Base-by-base conservation (phyloP, 371 early-diverging fungal species). In the Lichtheimia ornata region DNA sequence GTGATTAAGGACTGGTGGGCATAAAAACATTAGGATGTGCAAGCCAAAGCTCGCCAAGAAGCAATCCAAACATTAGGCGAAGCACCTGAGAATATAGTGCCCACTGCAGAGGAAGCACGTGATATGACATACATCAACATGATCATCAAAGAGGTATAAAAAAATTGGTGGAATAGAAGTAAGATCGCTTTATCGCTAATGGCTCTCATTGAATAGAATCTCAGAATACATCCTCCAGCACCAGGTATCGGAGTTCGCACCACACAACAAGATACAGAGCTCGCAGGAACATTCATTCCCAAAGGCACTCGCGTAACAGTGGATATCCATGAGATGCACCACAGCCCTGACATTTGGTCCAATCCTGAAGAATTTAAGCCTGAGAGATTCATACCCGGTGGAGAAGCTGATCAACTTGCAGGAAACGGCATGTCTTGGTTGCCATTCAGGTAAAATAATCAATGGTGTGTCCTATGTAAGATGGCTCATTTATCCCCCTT, bases 391-490 rank as follows among this genome's bases (percentile, higher is more conserved):
- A 12, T 4, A 12, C 50, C 53, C 7, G 53, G 52, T 18, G 63
- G 60, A 5, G 68, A 62, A 24, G 44, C 52, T 17, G 63, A 59
- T 5, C 15, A 53, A 25, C 44, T 51, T 4, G 58, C 58, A 5
- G 30, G 53, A 42, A 54, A 11, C 2, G 58, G 58, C 45, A 17
- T 28, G 59, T 49, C 24, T 27, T 63, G 11, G 27, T 30, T 79
- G 14, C 82, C 86, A 27, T 84, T 85, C 55, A 70, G 79, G 53
- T 66, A 72, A 28, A 84, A 83, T 6, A 84, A 47, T 71, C 79
- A 47, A 2, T 20, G n/a, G 3, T 47, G 47, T n/a, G 9, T 4
- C 4, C 3, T 5, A 47, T 47, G 7, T 14, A n/a, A 14, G 43
- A 12, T 43, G 43, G n/a, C n/a, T 47, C 11, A 18, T n/a, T n/a